Evolutionary conservation across 2,329 filamentous ascomycete species (phyloP), one percentile per base, ranked within the genome.

Genomic region (Fusarium sp.): DNA sequence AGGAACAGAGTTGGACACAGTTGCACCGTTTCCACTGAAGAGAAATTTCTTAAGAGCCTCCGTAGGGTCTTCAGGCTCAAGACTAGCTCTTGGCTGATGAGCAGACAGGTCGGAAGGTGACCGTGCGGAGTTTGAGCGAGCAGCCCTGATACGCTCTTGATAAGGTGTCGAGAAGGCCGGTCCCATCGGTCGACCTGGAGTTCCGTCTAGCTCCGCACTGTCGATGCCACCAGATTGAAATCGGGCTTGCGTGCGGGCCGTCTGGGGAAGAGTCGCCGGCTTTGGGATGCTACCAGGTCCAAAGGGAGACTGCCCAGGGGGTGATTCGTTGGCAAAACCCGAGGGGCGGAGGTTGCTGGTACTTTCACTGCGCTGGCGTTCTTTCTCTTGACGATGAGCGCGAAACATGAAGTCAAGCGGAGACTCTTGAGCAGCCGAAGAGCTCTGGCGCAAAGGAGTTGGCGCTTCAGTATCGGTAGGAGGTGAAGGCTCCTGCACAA

Each of bases 321-420:
- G 87, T n/a, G 86, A 89, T 61, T 86, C 84, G 6, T 85, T 82
- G 11, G 81, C 78, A 9, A 80, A 74, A 33, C 78, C 74, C 20
- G 71, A 69, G 71, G 81, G 60, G 74, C 81, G 71, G 72, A 85
- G 67, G 54, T 84, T 83, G 52, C 82, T 79, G 17, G 85, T 83
- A 69, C 86, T 89, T 20, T 84, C 84, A 61, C 86, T 85, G 26
- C 84, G 84, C 45, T 85, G 86, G 63, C 86, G 85, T 54, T 90
- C 90, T 76, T 90, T 92, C 78, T 96, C 92, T 64, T 92, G 91
- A 50, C 92, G 88, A 72, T 97, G 92, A 34, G 94, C 94, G 65
- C 91, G 91, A 83, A 98, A 98, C 77, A 98, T 91, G 67, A 97
- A 87, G 74, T 98, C 95, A 6, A 98, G 84, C 1, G 95, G 94